phyloP scores from a whole-genome alignment of 2,329 filamentous ascomycete genomes.

The Emmonsiellopsis sp. region DNA sequence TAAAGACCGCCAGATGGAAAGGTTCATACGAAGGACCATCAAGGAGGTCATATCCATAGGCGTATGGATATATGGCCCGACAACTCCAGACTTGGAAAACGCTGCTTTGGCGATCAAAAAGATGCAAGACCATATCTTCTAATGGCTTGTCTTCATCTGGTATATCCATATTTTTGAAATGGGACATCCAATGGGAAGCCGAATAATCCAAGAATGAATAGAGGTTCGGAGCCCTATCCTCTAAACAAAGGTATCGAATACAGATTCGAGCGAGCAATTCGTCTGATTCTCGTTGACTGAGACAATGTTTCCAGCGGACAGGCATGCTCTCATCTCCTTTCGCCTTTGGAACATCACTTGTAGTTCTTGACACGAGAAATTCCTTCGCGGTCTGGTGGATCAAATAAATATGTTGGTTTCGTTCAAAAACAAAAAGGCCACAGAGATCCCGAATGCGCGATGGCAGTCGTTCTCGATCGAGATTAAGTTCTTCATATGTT shows the following conservation, averaged over 20 bases:
- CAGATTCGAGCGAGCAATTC: background rate
- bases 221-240: background rate
- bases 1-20: too few species aligned
- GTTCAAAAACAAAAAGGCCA: background rate
- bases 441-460: background rate
- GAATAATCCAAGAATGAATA: too few species aligned
- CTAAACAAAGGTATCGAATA: background rate
- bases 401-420: background rate
- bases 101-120: too few species aligned
- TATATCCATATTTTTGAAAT: too few species aligned
- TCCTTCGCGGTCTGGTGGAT: background rate
- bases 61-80: too few species aligned
- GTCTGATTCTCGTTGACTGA: background rate
- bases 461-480: background rate
- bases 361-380: background rate
- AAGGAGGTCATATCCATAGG: too few species aligned
- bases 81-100: too few species aligned
- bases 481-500: background rate
- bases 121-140: too few species aligned
- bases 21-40: too few species aligned
- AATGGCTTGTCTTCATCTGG: too few species aligned
- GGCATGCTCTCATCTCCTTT: background rate
- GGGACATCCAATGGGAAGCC: too few species aligned
- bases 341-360: background rate
- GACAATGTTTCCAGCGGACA: background rate